Evolutionary conservation across 768 basidiomycete genomes (phyloP), one percentile per base, ranked within the genome.

Genomic region (Termitomyces sp.): DNA sequence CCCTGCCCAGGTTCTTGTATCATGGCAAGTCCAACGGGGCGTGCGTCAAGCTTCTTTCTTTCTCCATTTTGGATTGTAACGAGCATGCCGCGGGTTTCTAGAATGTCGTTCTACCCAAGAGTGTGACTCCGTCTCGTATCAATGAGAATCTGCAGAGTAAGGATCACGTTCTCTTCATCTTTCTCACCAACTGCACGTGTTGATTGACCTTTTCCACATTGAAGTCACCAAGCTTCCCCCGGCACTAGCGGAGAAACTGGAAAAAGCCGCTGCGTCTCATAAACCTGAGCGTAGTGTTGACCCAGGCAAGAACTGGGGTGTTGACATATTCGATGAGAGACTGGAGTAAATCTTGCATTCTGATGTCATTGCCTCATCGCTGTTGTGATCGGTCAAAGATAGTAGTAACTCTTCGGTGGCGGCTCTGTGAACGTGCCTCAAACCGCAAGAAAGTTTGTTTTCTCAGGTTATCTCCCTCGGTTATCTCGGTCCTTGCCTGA

Each of bases 81-180:
- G 33, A 51, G 29, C 60, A 56, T 49, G 10, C 10, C 10, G 44
- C 24, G 34, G n/a, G 16, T 7, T 54, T 46, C 56, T 62, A 88
- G 86, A 83, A 85, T 48, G 75, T 87, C 55, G 86, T 86, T 7
- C 75, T 92, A 12, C 88, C 90, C 2, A 93, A 92, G 77, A 88
- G 86, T 60, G 87, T 90, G 15, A 86, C 83, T 3, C 76, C 87
- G 12, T 78, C 80, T 45, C 81, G 88, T 29, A 77, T 93, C 34
- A 73, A 77, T 56, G 87, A 89, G 68, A 92, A 93, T 74, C 72
- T 85, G 42, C 74, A 84, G n/a, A 72, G 87, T 84, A 60, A 59
- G 87, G 82, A 61, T 58, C 9, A 74, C 62, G 12, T 49, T 46
- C 8, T 33, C n/a, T 24, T 41, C 47, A 7, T 18, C n/a, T 34